Conservation (phyloP, 305 asterid genomes). For the Fraxinus paxiana region DNA sequence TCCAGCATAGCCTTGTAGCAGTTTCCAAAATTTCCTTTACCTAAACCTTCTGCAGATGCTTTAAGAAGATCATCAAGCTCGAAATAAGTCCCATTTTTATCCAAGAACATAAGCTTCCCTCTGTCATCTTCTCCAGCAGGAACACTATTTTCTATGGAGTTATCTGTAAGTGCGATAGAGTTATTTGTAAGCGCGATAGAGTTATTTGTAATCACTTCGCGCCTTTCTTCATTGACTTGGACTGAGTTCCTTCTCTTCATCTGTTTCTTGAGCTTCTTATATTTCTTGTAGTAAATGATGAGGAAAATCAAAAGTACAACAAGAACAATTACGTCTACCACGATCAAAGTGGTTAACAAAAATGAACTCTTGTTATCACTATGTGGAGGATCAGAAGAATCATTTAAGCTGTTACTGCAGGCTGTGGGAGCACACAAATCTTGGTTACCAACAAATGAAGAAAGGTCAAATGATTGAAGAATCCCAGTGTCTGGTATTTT, state of each 20-base stretch:
- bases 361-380: background rate
- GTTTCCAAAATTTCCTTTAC: slow-evolving; percentile 68
- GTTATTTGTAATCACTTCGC: slow-evolving; percentile 25
- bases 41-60: slow-evolving; percentile 80
- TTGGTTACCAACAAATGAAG: slow-evolving; percentile 38
- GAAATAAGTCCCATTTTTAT: slow-evolving; percentile 29
- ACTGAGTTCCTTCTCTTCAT: slow-evolving; percentile 20
- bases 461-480: slow-evolving; percentile 29
- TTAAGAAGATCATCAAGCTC: slow-evolving; percentile 67
- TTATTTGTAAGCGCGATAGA: background rate
- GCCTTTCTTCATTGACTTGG: slow-evolving; percentile 31
- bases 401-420: slow-evolving; percentile 23
- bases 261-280: slow-evolving; percentile 40
- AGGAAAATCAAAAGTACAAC: slow-evolving; percentile 43
- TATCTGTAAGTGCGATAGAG: background rate
- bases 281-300: slow-evolving; percentile 52
- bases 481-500: slow-evolving; percentile 43
- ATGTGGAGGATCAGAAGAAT: slow-evolving; percentile 25
- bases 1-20: slow-evolving; percentile 67
- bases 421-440: slow-evolving; percentile 39
- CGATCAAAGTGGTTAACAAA: slow-evolving; percentile 32
- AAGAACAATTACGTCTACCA: slow-evolving; percentile 30
- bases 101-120: slow-evolving; percentile 51
- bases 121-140: slow-evolving; percentile 29
- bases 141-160: slow-evolving; percentile 14